Evolutionary conservation across 202 grass and related monocot species (phyloP).

Genomic region (Brachypodium distachyon): DNA sequence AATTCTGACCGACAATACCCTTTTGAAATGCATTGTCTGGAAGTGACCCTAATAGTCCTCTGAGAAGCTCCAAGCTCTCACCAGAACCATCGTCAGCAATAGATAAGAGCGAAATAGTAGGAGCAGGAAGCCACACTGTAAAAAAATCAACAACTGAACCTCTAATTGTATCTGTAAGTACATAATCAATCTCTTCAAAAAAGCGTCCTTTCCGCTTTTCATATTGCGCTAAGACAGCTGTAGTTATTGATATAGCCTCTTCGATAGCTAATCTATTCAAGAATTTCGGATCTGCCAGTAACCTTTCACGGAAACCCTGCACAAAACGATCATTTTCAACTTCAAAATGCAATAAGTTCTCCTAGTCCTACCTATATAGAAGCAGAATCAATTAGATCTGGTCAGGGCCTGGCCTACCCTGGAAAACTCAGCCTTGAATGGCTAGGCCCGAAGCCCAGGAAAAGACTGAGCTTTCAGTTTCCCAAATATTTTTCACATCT

Average conservation of each 20-base stretch:
- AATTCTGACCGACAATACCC: constrained; percentile 58
- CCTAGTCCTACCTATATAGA: background rate
- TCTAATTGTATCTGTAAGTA: constrained; percentile 93
- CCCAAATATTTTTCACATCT: background rate
- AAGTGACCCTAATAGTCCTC: constrained; percentile 69
- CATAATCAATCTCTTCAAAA: constrained; percentile 89
- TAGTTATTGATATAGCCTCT: constrained; percentile 94
- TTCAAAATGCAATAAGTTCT: background rate
- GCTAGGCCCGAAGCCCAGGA: background rate
- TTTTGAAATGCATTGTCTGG: constrained; percentile 99
- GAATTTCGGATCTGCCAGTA: constrained; percentile 90
- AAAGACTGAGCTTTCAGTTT: background rate
- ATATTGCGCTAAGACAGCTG: constrained; percentile 84
- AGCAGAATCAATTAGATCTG: background rate
- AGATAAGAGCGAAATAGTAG: constrained; percentile 88
- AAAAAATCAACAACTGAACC: constrained; percentile 97
- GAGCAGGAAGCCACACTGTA: constrained; percentile 95
- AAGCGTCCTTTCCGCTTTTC: constrained; percentile 85
- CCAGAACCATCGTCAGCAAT: constrained; percentile 56
- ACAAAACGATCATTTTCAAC: constrained; percentile 4
- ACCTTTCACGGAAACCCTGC: constrained; percentile 95
- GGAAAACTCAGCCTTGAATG: background rate
- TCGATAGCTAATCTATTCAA: constrained; percentile 87
- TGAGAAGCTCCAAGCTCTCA: constrained; percentile 74
- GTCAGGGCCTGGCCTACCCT: background rate